Evolutionary conservation across 495 filamentous ascomycete genomes (phyloP).

Genomic region (Gamarada debralockiae): DNA sequence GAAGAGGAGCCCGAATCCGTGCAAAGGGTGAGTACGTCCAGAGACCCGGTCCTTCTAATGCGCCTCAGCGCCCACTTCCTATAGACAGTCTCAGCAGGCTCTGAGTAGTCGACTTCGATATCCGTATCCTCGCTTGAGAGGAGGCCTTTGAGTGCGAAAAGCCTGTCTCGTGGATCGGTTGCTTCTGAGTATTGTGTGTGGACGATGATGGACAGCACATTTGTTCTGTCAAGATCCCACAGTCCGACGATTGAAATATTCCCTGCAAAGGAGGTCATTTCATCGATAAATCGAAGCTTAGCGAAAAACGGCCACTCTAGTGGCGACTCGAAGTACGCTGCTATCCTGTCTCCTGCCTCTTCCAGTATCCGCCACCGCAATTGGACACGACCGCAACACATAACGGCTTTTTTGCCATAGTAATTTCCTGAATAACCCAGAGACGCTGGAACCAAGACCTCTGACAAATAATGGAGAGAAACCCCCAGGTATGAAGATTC

Average conservation of each 20-base stretch:
- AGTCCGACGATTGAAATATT: no score
- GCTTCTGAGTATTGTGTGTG: no score
- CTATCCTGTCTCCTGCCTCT: neutral
- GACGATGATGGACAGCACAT: no score
- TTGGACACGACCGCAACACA: neutral
- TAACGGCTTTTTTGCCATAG: neutral
- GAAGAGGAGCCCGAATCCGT: neutral
- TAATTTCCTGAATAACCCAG: neutral
- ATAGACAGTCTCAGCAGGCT: neutral
- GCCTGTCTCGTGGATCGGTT: neutral
- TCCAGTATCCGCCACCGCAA: neutral
- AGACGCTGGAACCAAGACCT: neutral
- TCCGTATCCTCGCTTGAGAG: neutral
- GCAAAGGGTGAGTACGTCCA: neutral
- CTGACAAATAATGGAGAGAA: neutral
- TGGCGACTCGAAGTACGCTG: neutral
- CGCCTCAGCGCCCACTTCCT: neutral
- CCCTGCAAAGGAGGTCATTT: no score
- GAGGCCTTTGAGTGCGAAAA: neutral
- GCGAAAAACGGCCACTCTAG: no score
- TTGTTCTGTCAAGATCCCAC: no score
- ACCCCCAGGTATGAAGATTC: neutral
- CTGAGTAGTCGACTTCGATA: neutral
- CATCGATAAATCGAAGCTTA: no score
- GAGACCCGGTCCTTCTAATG: neutral